Evolutionary conservation across 2,329 filamentous ascomycete species (phyloP).

Genomic region (Phyllosticta citrichinensis): DNA sequence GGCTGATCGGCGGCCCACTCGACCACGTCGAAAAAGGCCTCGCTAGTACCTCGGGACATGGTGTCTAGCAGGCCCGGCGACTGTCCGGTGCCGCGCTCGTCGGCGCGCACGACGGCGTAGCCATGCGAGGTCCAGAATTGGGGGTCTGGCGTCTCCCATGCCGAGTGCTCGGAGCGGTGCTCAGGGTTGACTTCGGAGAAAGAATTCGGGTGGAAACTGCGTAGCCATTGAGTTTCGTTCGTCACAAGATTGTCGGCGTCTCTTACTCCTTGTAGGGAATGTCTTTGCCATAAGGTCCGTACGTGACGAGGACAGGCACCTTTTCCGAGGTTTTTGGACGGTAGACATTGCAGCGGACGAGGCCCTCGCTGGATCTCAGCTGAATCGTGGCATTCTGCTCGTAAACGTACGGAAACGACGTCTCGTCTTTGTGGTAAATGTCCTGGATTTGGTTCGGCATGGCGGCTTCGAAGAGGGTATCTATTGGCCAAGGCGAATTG

Average conservation of each 20-base stretch:
- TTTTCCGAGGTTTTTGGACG: constrained; percentile 34
- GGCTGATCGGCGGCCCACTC: constrained; percentile 43
- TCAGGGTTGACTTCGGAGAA: constrained; percentile 36
- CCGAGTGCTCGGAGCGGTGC: constrained; percentile 28
- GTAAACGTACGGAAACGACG: constrained; percentile 37
- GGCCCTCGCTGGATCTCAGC: constrained; percentile 30
- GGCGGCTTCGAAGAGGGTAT: neutral
- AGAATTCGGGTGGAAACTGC: constrained; percentile 41
- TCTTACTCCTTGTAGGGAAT: constrained; percentile 49
- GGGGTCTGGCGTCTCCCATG: constrained; percentile 36
- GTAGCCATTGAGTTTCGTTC: neutral
- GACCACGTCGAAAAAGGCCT: constrained; percentile 42
- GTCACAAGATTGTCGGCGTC: neutral
- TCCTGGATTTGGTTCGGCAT: constrained; percentile 20
- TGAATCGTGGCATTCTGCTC: constrained; percentile 40
- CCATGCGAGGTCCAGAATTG: constrained; percentile 29
- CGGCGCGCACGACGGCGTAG: constrained; percentile 33
- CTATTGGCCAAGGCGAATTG: neutral
- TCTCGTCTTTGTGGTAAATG: constrained; percentile 23
- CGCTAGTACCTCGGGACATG: constrained; percentile 43
- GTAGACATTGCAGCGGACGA: constrained; percentile 43
- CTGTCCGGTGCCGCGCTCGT: constrained; percentile 43
- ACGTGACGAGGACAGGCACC: constrained; percentile 57
- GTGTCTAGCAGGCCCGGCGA: constrained; percentile 44
- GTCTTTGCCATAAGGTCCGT: constrained; percentile 60